phyloP scores from a whole-genome alignment of 371 early-diverging fungal species.

The Mortierella sp. region DNA sequence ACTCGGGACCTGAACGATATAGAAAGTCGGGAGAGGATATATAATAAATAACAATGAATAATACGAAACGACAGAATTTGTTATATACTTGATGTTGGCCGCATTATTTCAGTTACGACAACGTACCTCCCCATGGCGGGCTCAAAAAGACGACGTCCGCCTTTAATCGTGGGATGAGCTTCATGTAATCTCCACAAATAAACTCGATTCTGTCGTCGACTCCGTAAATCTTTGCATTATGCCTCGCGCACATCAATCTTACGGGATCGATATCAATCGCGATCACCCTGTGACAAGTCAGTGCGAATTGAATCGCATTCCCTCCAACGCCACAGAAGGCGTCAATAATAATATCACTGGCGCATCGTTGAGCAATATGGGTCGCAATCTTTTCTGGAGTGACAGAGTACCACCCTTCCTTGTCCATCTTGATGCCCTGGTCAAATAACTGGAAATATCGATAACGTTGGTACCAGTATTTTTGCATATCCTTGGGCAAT shows the following conservation, averaged over 20 bases:
- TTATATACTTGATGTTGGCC: no score
- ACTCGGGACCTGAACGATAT: conserved; percentile 34
- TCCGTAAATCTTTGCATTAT: conserved; percentile 93
- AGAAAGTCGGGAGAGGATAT: background rate
- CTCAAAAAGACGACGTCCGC: conserved; percentile 94
- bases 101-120: background rate
- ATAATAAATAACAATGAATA: background rate
- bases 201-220: conserved; percentile 94
- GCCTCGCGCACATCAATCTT: conserved; percentile 81
- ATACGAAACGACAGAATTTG: no score
- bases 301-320: conserved; percentile 96
- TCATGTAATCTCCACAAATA: conserved; percentile 86
- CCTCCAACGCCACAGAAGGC: conserved; percentile 98
- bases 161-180: conserved; percentile 73
- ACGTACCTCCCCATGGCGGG: conserved; percentile 94
- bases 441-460: conserved; percentile 87
- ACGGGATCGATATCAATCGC: conserved; percentile 93
- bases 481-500: conserved; percentile 60
- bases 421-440: conserved; percentile 87
- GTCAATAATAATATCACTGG: conserved; percentile 83
- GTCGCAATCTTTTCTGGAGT: conserved; percentile 93
- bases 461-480: conserved; percentile 91
- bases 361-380: conserved; percentile 85
- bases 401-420: conserved; percentile 96
- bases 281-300: conserved; percentile 87